Evolutionary conservation across 1,284 basidiomycete genomes (phyloP).

Genomic region (Exobasidium cylindrosporum): DNA sequence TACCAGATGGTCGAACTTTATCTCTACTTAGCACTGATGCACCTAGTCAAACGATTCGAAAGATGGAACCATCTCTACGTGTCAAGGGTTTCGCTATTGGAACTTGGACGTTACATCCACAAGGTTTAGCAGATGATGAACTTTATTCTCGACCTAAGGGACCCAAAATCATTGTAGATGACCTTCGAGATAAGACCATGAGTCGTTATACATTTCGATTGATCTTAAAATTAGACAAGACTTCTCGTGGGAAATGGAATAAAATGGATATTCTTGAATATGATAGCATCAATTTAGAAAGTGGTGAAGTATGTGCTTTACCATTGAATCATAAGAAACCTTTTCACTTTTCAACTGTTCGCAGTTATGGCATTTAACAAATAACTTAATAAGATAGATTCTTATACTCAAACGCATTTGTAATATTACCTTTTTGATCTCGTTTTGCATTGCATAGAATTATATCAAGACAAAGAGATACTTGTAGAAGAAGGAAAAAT

Average conservation of each 20-base stretch:
- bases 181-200: slow-evolving; percentile 43
- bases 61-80: slow-evolving; percentile 68
- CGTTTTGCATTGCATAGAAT: no score
- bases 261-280: slow-evolving; percentile 74
- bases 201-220: slow-evolving; percentile 79
- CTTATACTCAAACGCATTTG: no score
- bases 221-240: slow-evolving; percentile 73
- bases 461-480: no score
- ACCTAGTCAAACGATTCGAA: slow-evolving; percentile 73
- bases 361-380: slow-evolving; percentile 40
- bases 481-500: no score
- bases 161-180: slow-evolving; percentile 43
- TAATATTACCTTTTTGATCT: no score
- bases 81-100: slow-evolving; percentile 70
- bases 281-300: slow-evolving; percentile 64
- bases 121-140: slow-evolving; percentile 35
- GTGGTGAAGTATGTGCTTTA: slow-evolving; percentile 71
- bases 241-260: slow-evolving; percentile 67
- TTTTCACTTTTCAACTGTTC: slow-evolving; percentile 81
- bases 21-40: slow-evolving; percentile 79
- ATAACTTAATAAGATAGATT: no score
- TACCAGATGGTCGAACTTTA: slow-evolving; percentile 78
- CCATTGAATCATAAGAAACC: slow-evolving; percentile 77
- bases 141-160: slow-evolving; percentile 25
- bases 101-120: slow-evolving; percentile 50